These are phyloP conservation scores for Starmera pachycereana DNA, from an alignment of 805 yeast species.

Conservation along the genomic window DNA sequence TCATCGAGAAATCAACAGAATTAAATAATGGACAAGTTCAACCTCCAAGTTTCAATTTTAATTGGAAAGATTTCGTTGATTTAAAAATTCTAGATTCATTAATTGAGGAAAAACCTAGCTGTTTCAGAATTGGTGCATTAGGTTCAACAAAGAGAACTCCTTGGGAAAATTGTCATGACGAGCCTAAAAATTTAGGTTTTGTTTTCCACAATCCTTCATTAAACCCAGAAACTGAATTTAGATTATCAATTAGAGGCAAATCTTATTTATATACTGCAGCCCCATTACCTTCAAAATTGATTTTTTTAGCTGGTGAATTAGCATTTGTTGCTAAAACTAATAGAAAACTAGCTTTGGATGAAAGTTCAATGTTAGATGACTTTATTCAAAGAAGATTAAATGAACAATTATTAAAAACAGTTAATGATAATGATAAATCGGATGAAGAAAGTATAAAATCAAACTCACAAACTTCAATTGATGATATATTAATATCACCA, in stretches of 20 bases:
- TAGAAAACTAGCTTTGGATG: slow-evolving; percentile 20
- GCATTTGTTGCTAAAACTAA: slow-evolving; percentile 27
- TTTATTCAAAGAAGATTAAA: slow-evolving; percentile 22
- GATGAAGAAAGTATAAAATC: not conserved
- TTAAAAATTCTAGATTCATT: slow-evolving; percentile 30
- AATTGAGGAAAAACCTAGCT: slow-evolving; percentile 29
- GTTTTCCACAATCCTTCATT: slow-evolving; percentile 18
- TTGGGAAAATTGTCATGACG: slow-evolving; percentile 31
- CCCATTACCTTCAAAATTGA: slow-evolving; percentile 31
- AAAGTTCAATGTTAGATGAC: slow-evolving; percentile 24
- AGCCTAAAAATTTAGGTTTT: slow-evolving; percentile 19
- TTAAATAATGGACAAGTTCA: slow-evolving; percentile 16
- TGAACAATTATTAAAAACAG: too few relatives aligned
- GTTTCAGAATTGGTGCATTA: slow-evolving; percentile 34
- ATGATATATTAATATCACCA: slow-evolving; percentile 22
- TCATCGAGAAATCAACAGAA: slow-evolving; percentile 15
- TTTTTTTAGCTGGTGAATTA: slow-evolving; percentile 31
- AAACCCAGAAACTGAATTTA: slow-evolving; percentile 25
- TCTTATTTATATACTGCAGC: slow-evolving; percentile 34
- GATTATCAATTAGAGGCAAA: slow-evolving; percentile 28
- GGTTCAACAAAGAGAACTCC: slow-evolving; percentile 30
- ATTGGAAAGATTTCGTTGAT: slow-evolving; percentile 50
- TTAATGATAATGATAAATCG: too few relatives aligned
- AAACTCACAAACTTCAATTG: slow-evolving; percentile 12
- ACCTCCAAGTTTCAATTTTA: slow-evolving; percentile 32